A percentile compares a stretch with the other conserved stretches of the same genome.
These are phyloP conservation scores for Phaseolus coccineus DNA, from an alignment of 331 rosid genomes.

Conservation along the genomic window DNA sequence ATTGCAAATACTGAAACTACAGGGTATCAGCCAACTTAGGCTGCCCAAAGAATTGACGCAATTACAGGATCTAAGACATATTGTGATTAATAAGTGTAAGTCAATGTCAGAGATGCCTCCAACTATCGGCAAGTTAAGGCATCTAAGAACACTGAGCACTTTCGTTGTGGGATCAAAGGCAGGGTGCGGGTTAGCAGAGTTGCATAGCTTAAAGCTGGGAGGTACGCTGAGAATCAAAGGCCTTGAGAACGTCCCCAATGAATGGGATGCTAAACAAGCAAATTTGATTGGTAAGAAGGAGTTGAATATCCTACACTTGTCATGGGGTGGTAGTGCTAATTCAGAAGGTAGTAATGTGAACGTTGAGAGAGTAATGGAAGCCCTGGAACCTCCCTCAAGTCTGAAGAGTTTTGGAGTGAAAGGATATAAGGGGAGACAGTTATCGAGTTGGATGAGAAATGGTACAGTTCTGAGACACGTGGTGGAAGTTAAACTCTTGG, in stretches of 20 bases:
- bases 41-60: not conserved
- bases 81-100: not conserved
- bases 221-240: conserved; percentile 17
- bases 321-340: not conserved
- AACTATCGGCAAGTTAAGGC: not conserved
- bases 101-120: not conserved
- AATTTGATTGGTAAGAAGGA: conserved; percentile 8
- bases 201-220: not conserved
- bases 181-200: not conserved
- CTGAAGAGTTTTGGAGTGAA: not conserved
- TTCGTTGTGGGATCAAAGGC: not conserved
- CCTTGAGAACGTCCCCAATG: conserved; percentile 1
- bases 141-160: not conserved
- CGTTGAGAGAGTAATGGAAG: not conserved
- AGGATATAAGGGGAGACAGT: not conserved
- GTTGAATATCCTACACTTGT: not conserved
- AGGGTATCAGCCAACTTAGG: accelerated
- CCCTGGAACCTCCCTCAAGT: conserved; percentile 3
- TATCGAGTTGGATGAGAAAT: conserved; percentile 5
- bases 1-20: conserved; percentile 12
- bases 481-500: not conserved
- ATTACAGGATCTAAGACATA: conserved; percentile 26
- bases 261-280: not conserved
- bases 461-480: not conserved
- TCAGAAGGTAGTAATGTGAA: not conserved